Conservation (phyloP, 305 asterid genomes). For the Solanum hybrid region DNA sequence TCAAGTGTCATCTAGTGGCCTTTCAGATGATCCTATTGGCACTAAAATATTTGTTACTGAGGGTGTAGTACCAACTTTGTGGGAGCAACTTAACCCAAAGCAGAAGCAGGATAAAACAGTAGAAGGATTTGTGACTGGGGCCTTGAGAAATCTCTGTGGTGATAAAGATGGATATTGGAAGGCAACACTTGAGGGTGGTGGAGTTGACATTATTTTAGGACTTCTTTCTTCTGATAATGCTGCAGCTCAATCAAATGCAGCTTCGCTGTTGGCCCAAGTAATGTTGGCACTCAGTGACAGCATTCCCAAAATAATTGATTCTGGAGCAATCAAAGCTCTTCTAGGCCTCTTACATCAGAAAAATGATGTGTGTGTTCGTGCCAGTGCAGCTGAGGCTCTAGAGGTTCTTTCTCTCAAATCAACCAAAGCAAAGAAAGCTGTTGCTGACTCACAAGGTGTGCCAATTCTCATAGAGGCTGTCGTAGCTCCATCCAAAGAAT, state of each 20-base stretch:
- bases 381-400: slow-evolving; percentile 86
- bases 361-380: slow-evolving; percentile 64
- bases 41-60: slow-evolving; percentile 75
- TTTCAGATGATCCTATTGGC: slow-evolving; percentile 77
- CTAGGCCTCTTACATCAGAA: slow-evolving; percentile 49
- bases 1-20: slow-evolving; percentile 63
- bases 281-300: slow-evolving; percentile 51
- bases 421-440: slow-evolving; percentile 41
- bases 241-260: slow-evolving; percentile 68
- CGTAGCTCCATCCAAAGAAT: slow-evolving; percentile 84
- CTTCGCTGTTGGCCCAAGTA: slow-evolving; percentile 76
- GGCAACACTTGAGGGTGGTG: slow-evolving; percentile 73
- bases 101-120: slow-evolving; percentile 62
- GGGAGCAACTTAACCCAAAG: slow-evolving; percentile 62
- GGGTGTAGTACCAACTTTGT: slow-evolving; percentile 71
- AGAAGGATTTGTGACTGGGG: slow-evolving; percentile 68
- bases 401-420: slow-evolving; percentile 66
- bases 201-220: slow-evolving; percentile 60
- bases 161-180: slow-evolving; percentile 73
- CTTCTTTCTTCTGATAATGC: slow-evolving; percentile 66
- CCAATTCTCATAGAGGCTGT: slow-evolving; percentile 61
- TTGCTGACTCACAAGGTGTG: slow-evolving; percentile 60
- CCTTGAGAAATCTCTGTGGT: slow-evolving; percentile 85
- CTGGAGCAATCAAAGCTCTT: slow-evolving; percentile 60
- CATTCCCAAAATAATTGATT: slow-evolving; percentile 52